Percentiles rank a stretch among this genome's conserved stretches.
phyloP scores from a whole-genome alignment of 2,329 filamentous ascomycete genomes.

The Colletotrichum higginsianum region DNA sequence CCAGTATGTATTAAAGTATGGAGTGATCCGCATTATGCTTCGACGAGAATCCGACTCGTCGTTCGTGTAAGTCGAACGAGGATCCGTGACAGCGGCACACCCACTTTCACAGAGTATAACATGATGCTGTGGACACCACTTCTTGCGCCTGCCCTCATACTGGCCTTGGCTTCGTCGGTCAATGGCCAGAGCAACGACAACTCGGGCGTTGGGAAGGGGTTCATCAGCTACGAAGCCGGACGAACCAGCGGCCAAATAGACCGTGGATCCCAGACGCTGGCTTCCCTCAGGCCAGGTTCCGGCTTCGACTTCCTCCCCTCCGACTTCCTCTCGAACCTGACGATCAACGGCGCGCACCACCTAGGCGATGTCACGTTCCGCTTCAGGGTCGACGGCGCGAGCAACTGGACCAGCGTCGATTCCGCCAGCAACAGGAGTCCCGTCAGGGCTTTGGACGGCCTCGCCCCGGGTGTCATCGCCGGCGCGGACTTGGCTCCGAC shows the following conservation, averaged over 20 bases:
- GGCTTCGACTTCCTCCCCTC: conserved; percentile 70
- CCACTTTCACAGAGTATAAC: background rate
- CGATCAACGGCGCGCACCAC: conserved; percentile 68
- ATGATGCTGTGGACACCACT: conserved; percentile 12
- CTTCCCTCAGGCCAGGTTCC: conserved; percentile 57
- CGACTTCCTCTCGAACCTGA: conserved; percentile 63
- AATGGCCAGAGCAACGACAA: conserved; percentile 9
- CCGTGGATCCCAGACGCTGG: conserved; percentile 60
- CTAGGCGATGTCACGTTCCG: conserved; percentile 71
- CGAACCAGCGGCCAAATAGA: conserved; percentile 33
- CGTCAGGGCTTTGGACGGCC: conserved; percentile 50
- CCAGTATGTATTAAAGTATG: background rate
- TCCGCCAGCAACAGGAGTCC: conserved; percentile 59
- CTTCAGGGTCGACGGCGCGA: conserved; percentile 60
- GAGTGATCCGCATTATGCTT: background rate
- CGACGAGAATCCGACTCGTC: background rate
- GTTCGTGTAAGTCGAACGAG: background rate
- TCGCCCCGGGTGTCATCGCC: conserved; percentile 49
- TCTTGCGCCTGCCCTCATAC: conserved; percentile 21
- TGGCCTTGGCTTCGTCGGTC: conserved; percentile 14
- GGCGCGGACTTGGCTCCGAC: conserved; percentile 59
- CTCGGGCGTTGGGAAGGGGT: conserved; percentile 18
- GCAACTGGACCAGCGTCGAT: conserved; percentile 62
- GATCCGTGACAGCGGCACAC: background rate
- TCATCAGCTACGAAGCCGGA: conserved; percentile 22